phyloP scores from a whole-genome alignment of 805 yeast species.

The Metschnikowia proteae region DNA sequence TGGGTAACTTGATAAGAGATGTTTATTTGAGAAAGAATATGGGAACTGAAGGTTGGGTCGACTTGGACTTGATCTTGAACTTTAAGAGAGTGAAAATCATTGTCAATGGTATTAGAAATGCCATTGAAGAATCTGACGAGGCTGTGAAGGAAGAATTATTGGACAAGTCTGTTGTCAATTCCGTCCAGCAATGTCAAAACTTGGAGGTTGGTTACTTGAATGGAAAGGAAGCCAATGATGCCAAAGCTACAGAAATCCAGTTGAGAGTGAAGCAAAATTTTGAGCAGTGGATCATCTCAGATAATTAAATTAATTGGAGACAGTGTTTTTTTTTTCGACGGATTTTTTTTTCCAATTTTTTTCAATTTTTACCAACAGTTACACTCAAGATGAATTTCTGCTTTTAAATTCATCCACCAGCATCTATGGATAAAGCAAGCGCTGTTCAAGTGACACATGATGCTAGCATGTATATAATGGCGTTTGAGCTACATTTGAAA shows the following conservation, averaged over 20 bases:
- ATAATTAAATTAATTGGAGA: constrained; percentile 9
- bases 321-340: not conserved
- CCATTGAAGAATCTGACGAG: constrained; percentile 24
- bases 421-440: constrained; percentile 2
- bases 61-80: constrained; percentile 55
- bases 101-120: constrained; percentile 36
- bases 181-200: constrained; percentile 51
- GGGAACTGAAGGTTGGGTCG: constrained; percentile 67
- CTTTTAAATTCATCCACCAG: not conserved
- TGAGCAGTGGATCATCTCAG: constrained; percentile 67
- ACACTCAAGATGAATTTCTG: not conserved
- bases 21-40: constrained; percentile 75
- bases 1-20: constrained; percentile 85
- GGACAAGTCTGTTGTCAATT: constrained; percentile 43
- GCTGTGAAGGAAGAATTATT: constrained; percentile 19
- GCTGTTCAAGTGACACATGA: not conserved
- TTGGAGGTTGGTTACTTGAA: constrained; percentile 44
- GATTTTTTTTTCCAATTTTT: constrained; percentile 8
- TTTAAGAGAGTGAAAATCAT: constrained; percentile 72
- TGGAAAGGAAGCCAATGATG: constrained; percentile 26
- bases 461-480: constrained; percentile 11
- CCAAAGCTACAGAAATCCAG: constrained; percentile 45
- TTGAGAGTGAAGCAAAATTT: constrained; percentile 59
- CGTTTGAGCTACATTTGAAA: not conserved
- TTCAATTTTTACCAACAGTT: constrained; percentile 5